A percentile compares a stretch with the other conserved stretches of the same genome.
Evolutionary conservation across 2,329 filamentous ascomycete genomes (phyloP).

Genomic region (Alternaria atra): DNA sequence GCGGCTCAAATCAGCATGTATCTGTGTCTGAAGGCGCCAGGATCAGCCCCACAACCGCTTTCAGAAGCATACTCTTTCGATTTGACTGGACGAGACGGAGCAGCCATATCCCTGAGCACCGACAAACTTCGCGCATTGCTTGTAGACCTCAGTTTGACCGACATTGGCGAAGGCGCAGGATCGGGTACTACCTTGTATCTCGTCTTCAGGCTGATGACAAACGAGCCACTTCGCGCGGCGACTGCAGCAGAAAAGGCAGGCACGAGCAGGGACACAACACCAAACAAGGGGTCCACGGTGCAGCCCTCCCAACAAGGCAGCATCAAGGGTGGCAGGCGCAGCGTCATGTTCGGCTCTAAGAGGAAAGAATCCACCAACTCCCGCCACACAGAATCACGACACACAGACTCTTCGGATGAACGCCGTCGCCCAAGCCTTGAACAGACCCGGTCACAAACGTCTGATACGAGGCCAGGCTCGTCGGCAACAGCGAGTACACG

Average conservation of each 20-base stretch:
- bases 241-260: constrained; percentile 43
- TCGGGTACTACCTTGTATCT: constrained; percentile 80
- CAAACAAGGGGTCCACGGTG: constrained; percentile 32
- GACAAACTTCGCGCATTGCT: constrained; percentile 85
- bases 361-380: constrained; percentile 54
- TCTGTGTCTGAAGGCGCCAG: constrained; percentile 75
- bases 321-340: constrained; percentile 56
- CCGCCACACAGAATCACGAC: constrained; percentile 23
- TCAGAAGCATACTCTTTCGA: constrained; percentile 87
- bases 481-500: constrained; percentile 40
- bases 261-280: constrained; percentile 36
- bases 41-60: constrained; percentile 70
- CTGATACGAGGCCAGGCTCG: constrained; percentile 41
- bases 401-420: constrained; percentile 28
- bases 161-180: constrained; percentile 71
- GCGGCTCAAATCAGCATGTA: constrained; percentile 77
- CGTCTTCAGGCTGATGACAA: constrained; percentile 78
- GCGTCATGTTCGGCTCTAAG: constrained; percentile 74
- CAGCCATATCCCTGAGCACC: constrained; percentile 70
- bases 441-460: constrained; percentile 29
- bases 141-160: constrained; percentile 80
- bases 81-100: constrained; percentile 76
- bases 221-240: constrained; percentile 55
- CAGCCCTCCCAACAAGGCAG: constrained; percentile 47
- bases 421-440: constrained; percentile 36